A percentile compares a stretch with the other conserved stretches of the same genome.
Conservation (phyloP, 2,329 filamentous ascomycete genomes). For the Sclerotinia glacialis region DNA sequence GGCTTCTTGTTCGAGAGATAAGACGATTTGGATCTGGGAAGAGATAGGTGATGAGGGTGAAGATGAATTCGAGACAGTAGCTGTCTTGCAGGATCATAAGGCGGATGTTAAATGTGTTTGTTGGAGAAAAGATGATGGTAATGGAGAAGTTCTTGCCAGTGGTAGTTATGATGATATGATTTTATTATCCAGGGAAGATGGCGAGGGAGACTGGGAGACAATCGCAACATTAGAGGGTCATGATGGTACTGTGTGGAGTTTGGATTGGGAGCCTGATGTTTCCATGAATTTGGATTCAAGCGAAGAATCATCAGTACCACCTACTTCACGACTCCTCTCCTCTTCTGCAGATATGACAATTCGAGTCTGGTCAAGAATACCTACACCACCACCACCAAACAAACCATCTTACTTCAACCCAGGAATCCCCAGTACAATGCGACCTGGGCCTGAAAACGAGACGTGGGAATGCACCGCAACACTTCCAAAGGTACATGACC, state of each 20-base stretch:
- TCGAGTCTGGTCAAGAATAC: constrained; percentile 68
- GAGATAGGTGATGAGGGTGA: constrained; percentile 77
- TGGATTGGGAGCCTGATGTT: constrained; percentile 63
- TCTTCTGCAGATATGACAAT: constrained; percentile 81
- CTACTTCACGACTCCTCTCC: constrained; percentile 61
- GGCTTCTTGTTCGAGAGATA: constrained; percentile 88
- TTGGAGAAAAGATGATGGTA: constrained; percentile 74
- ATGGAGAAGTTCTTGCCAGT: constrained; percentile 74
- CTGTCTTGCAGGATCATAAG: constrained; percentile 89
- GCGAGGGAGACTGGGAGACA: constrained; percentile 87
- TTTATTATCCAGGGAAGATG: constrained; percentile 78
- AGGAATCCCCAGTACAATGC: constrained; percentile 86
- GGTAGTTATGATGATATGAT: constrained; percentile 95
- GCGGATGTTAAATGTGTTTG: constrained; percentile 92
- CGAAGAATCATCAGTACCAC: constrained; percentile 47
- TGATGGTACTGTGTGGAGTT: constrained; percentile 81
- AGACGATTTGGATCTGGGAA: constrained; percentile 98
- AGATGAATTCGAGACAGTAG: constrained; percentile 95
- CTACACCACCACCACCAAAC: constrained; percentile 37
- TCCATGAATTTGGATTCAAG: constrained; percentile 33
- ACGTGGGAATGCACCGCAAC: constrained; percentile 75
- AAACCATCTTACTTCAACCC: constrained; percentile 42
- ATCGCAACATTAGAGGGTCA: constrained; percentile 80
- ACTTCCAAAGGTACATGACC: constrained; percentile 72
- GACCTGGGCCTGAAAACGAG: constrained; percentile 68